Conservation (phyloP, 2,329 filamentous ascomycete species). For the Drechslerella coelobrocha region DNA sequence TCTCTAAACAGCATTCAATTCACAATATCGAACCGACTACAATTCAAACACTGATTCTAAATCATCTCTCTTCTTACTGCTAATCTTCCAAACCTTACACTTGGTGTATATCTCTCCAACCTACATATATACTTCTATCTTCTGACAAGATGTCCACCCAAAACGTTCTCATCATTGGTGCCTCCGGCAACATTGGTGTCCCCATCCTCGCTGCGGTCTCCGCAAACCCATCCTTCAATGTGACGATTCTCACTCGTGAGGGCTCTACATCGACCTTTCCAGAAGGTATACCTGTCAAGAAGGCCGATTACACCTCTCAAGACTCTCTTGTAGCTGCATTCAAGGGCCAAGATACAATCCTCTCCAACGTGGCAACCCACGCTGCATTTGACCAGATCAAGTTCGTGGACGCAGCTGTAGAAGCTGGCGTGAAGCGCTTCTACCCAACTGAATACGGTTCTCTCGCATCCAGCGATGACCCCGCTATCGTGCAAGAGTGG, state of each 20-base stretch:
- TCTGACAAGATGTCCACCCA: constrained; percentile 32
- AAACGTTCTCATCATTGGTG: constrained; percentile 47
- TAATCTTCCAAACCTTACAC: too few species aligned
- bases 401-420: constrained; percentile 67
- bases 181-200: constrained; percentile 30
- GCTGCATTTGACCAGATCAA: constrained; percentile 61
- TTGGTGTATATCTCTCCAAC: background rate
- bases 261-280: constrained; percentile 59
- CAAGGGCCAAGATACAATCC: constrained; percentile 66
- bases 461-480: constrained; percentile 58
- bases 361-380: constrained; percentile 61
- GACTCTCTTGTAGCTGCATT: constrained; percentile 64
- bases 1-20: background rate
- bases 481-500: constrained; percentile 60
- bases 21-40: background rate
- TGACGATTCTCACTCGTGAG: constrained; percentile 65
- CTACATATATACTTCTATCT: background rate
- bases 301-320: constrained; percentile 62
- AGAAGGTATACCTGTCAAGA: constrained; percentile 59
- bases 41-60: background rate
- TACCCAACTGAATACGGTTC: constrained; percentile 67
- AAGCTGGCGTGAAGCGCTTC: constrained; percentile 68
- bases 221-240: constrained; percentile 58
- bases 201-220: constrained; percentile 30
- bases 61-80: background rate